Evolutionary conservation across 1,284 basidiomycete genomes (phyloP).

Genomic region (Nidula niveotomentosa): DNA sequence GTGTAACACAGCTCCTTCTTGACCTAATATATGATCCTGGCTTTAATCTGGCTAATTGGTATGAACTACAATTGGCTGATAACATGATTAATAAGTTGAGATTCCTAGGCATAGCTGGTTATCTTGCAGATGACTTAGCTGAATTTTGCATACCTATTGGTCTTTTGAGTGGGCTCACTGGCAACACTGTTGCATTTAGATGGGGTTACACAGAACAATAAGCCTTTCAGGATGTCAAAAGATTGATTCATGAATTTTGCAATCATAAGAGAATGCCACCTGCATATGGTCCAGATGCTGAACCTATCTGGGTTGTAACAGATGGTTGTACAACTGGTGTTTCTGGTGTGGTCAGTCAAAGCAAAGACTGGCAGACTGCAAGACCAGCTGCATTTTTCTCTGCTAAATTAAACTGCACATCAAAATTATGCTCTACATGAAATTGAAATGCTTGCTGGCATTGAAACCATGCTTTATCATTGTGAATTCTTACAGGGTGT

Average conservation of each 20-base stretch:
- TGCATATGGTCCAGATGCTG: conserved; percentile 10
- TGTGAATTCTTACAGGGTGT: conserved; percentile 24
- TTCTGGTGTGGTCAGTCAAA: conserved; percentile 24
- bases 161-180: conserved; percentile 19
- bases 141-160: conserved; percentile 22
- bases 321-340: conserved; percentile 22
- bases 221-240: conserved; percentile 31
- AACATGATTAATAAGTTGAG: too few relatives aligned
- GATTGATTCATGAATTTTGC: conserved; percentile 6
- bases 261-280: conserved; percentile 19
- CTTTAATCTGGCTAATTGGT: too few relatives aligned
- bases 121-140: conserved; percentile 23
- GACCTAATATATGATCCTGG: too few relatives aligned
- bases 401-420: conserved; percentile 32
- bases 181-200: conserved; percentile 9
- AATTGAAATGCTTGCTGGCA: conserved; percentile 29
- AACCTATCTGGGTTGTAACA: conserved; percentile 21
- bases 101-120: conserved; percentile 26
- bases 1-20: too few relatives aligned
- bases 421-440: conserved; percentile 36
- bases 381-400: conserved; percentile 29
- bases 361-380: conserved; percentile 17
- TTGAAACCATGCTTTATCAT: conserved; percentile 28
- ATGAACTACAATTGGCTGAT: too few relatives aligned
- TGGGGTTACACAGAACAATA: conserved; percentile 28